A percentile compares a stretch with the other conserved stretches of the same genome.
phyloP scores from a whole-genome alignment of 306 rosid genomes.

The Dicorynia guianensis region DNA sequence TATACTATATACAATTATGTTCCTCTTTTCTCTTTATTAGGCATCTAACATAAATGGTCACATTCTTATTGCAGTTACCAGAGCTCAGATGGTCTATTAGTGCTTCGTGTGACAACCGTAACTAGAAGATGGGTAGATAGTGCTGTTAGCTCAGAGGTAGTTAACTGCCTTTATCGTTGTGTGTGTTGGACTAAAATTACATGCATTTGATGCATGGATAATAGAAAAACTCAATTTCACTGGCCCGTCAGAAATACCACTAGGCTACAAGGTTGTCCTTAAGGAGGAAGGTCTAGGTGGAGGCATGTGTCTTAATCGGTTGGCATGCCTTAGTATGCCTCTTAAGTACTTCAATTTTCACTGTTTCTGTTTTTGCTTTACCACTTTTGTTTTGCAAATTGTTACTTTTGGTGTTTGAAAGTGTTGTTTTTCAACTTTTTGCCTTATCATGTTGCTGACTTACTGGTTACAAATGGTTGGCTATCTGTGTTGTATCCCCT shows the following conservation, averaged over 20 bases:
- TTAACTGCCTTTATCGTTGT: conserved; percentile 36
- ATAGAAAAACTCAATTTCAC: background rate
- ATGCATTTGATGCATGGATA: background rate
- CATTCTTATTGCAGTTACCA: conserved; percentile 71
- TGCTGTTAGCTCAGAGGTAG: conserved; percentile 78
- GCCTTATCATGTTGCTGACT: too few species aligned
- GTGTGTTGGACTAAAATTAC: background rate
- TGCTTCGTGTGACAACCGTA: conserved; percentile 84
- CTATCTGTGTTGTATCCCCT: too few species aligned
- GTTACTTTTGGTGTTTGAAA: too few species aligned
- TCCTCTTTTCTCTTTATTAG: background rate
- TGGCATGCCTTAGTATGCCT: background rate
- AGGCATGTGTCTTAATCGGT: background rate
- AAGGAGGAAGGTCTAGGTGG: background rate
- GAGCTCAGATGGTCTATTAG: conserved; percentile 72
- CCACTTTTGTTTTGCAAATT: background rate
- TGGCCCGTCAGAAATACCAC: background rate
- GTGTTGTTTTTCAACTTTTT: too few species aligned
- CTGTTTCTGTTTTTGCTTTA: too few species aligned
- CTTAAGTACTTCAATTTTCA: too few species aligned
- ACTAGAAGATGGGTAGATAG: conserved; percentile 86
- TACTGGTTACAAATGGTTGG: too few species aligned
- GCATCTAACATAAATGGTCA: conserved; percentile 28
- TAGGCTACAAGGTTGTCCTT: background rate
- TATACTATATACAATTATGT: background rate